Percentiles rank a stretch among this genome's conserved stretches.
These are phyloP conservation scores for Diaporthe citri DNA, from an alignment of 2,329 filamentous ascomycete genomes.

Conservation along the genomic window DNA sequence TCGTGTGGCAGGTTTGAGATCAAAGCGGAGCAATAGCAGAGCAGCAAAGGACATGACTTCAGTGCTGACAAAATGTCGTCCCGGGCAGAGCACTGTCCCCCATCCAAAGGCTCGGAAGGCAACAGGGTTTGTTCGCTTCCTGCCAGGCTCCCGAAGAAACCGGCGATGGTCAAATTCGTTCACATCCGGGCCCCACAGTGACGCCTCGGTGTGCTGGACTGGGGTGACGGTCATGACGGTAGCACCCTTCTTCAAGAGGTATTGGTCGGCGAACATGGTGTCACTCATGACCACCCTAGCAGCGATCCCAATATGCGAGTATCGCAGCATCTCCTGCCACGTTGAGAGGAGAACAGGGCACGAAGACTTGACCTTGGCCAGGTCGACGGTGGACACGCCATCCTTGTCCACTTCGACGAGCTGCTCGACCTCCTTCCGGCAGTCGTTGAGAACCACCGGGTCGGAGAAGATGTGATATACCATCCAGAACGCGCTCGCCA, in stretches of 20 bases:
- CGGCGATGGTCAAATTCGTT: slow-evolving; percentile 16
- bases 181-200: not conserved
- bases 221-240: slow-evolving; percentile 12
- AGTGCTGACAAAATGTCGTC: slow-evolving; percentile 27
- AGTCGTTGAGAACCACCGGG: slow-evolving; percentile 45
- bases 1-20: slow-evolving; percentile 36
- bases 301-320: slow-evolving; percentile 50
- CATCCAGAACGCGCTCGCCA: slow-evolving; percentile 54
- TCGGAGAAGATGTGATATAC: slow-evolving; percentile 53
- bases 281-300: slow-evolving; percentile 20
- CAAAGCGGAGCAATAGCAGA: slow-evolving; percentile 43
- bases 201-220: not conserved
- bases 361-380: slow-evolving; percentile 47
- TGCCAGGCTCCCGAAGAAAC: not conserved
- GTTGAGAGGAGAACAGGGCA: slow-evolving; percentile 54
- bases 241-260: slow-evolving; percentile 36
- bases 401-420: not conserved
- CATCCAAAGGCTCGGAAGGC: slow-evolving; percentile 48
- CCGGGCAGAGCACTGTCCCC: slow-evolving; percentile 11
- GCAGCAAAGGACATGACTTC: slow-evolving; percentile 42
- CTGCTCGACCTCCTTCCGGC: slow-evolving; percentile 43
- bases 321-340: slow-evolving; percentile 54
- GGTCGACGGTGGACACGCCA: slow-evolving; percentile 41
- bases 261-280: slow-evolving; percentile 21
- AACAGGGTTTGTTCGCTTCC: slow-evolving; percentile 41